Base-by-base conservation (phyloP, 2,329 filamentous ascomycete species). In the Aspergillus sp. region DNA sequence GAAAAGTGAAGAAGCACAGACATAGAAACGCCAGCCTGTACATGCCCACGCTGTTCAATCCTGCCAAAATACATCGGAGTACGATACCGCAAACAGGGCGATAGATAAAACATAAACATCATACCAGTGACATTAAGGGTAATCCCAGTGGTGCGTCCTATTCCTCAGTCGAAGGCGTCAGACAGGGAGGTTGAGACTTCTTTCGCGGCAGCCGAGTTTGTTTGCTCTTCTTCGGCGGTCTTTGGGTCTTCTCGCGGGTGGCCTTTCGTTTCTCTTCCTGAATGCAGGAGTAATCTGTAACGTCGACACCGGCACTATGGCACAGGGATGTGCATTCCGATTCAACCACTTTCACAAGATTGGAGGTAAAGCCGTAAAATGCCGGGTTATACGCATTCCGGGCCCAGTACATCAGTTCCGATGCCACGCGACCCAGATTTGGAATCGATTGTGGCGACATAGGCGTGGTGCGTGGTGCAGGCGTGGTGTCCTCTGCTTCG, bases 401-500 rank as follows among this genome's bases (percentile, higher is more conserved):
- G n/a, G 72, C 70, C 73, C 73, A 76, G 54, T 75, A 74, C 42
- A 73, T 70, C 5, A 76, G 65, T 43, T 73, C 70, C 0, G 69
- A 68, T 3, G 72, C 71, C 17, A 75, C 70, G 9, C 71, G 71
- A 7, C 67, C 67, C 13, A 71, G 53, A 29, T 73, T 66, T 17
- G 71, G 67, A 20, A 69, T 63, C 45, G 65, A 55, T 57, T 66
- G 40, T 52, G 60, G 23, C 48, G 54, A 42, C 49, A 60, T 36
- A 63, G 40, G 5, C 57, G 52, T 16, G 49, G 45, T 23, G 56
- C 58, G 16, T 52, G 55, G 17, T 23, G 11, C 1, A 19, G 14
- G 2, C 53, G 52, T 2, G 52, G 45, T 32, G 56, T 63, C 41
- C 56, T 61, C 13, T 66, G 58, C 2, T 51, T 71, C 65, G 31